Base-by-base conservation (phyloP, 495 filamentous ascomycete species). In the Xylaria scruposa region DNA sequence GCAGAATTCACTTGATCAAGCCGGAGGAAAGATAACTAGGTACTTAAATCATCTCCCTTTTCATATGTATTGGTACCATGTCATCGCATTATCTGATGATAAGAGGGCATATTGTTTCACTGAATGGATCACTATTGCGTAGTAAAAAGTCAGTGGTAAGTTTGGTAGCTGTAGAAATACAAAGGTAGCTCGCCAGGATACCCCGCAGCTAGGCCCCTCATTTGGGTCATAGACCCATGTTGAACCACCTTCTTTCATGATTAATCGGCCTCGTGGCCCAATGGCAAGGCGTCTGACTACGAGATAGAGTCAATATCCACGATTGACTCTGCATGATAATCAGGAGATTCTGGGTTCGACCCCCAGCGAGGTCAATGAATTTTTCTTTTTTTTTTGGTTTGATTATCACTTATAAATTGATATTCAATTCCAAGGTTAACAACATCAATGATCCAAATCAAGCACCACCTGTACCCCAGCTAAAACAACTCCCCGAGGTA, bases 401-500 rank as follows among this genome's bases (percentile, higher is more conserved):
- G 29, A 1, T 1, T 31, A 31, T 1, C 1, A 3, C 3, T 31
- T 31, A 31, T 31, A 31, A 31, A 31, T n/a, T n/a, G n/a, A n/a
- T n/a, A n/a, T n/a, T n/a, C n/a, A n/a, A n/a, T n/a, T n/a, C n/a
- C n/a, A n/a, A n/a, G n/a, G n/a, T n/a, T n/a, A n/a, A n/a, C n/a
- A n/a, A n/a, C n/a, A n/a, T n/a, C n/a, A n/a, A n/a, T n/a, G n/a
- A n/a, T n/a, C n/a, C n/a, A n/a, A n/a, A 31, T 56, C 26, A 70
- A 1, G 68, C 46, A 33, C 33, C 47, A 21, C 68, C 68, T 5
- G 42, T 33, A 17, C 83, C 83, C 83, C 83, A 84, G 62, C 68
- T 68, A 40, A 85, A 85, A 70, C 82, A 84, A 4, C 66, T 51
- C 10, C 59, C 74, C 10, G 64, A 46, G 8, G 71, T 79, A 66